A percentile compares a stretch with the other conserved stretches of the same genome.
phyloP scores from a whole-genome alignment of 2,329 filamentous ascomycete genomes.

The Colletotrichum sp. region DNA sequence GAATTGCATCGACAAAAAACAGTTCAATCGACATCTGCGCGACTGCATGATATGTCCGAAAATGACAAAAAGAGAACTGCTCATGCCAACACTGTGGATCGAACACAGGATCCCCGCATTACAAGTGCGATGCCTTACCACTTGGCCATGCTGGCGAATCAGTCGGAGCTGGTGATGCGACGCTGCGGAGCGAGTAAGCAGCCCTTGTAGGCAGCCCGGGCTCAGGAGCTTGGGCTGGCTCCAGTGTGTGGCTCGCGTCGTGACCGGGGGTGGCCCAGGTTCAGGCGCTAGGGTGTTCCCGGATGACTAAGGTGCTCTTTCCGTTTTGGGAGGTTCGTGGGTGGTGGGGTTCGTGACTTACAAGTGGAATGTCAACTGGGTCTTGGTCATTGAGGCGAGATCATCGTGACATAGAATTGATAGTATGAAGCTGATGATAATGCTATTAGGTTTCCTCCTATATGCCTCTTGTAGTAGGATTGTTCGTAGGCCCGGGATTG shows the following conservation, averaged over 20 bases:
- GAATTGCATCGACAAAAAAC: accelerated
- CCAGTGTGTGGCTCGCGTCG: not conserved
- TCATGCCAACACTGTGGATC: constrained; percentile 11
- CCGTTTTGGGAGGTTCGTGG: not conserved
- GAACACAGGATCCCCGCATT: constrained; percentile 16
- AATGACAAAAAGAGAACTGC: not conserved
- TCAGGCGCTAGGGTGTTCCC: not conserved
- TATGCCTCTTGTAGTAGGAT: too few species aligned
- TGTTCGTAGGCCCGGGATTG: too few species aligned
- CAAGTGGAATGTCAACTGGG: too few species aligned
- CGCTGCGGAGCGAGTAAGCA: not conserved
- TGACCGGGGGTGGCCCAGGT: not conserved
- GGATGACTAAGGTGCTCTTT: not conserved
- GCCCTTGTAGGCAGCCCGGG: not conserved
- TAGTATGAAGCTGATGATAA: too few species aligned
- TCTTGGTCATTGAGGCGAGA: too few species aligned
- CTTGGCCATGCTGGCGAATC: constrained; percentile 14
- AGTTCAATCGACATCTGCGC: not conserved
- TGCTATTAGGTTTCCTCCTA: too few species aligned
- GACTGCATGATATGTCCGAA: not conserved
- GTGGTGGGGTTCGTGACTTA: not conserved
- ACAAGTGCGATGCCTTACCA: constrained; percentile 17
- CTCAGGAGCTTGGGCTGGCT: not conserved
- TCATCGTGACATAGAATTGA: too few species aligned
- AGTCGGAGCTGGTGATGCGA: not conserved